These are phyloP conservation scores for Malassezia caprae DNA, from an alignment of 1,284 basidiomycete species.

Conservation along the genomic window DNA sequence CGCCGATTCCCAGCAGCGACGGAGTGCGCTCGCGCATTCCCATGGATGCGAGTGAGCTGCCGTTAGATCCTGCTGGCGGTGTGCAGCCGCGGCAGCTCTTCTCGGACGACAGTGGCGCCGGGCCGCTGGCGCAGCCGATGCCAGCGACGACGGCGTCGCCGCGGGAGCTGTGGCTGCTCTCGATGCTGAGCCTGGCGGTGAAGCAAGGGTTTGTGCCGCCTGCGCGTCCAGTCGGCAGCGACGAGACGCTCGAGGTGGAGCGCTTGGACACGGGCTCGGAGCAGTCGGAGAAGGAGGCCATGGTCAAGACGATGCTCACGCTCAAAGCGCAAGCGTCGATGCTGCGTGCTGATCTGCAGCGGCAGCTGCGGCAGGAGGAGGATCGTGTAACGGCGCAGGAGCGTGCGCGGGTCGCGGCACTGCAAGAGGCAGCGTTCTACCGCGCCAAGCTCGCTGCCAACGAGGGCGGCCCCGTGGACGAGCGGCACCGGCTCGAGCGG, in stretches of 20 bases:
- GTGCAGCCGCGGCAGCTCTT: constrained; percentile 19
- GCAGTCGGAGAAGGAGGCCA: constrained; percentile 51
- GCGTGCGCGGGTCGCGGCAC: constrained; percentile 64
- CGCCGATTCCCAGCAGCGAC: neutral
- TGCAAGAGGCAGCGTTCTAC: constrained; percentile 92
- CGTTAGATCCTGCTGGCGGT: neutral
- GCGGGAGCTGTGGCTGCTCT: constrained; percentile 75
- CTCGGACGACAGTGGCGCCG: constrained; percentile 29
- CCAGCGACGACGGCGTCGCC: neutral
- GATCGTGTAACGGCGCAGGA: constrained; percentile 72
- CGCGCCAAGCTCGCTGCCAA: constrained; percentile 81
- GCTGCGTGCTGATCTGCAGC: constrained; percentile 65
- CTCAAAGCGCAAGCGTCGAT: constrained; percentile 81
- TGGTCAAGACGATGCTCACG: constrained; percentile 65
- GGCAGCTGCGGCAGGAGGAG: constrained; percentile 66
- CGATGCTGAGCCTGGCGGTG: constrained; percentile 65
- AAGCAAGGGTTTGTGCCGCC: constrained; percentile 70
- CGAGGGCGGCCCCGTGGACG: constrained; percentile 60
- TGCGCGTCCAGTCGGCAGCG: constrained; percentile 18
- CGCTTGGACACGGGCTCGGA: constrained; percentile 49
- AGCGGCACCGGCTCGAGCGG: constrained; percentile 63
- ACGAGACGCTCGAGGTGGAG: constrained; percentile 29
- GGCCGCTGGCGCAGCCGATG: constrained; percentile 9
- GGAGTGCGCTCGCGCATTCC: neutral
- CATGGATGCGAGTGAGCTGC: neutral